Base-by-base conservation (phyloP, 345 rosid genomes). In the Syzygium jambos region DNA sequence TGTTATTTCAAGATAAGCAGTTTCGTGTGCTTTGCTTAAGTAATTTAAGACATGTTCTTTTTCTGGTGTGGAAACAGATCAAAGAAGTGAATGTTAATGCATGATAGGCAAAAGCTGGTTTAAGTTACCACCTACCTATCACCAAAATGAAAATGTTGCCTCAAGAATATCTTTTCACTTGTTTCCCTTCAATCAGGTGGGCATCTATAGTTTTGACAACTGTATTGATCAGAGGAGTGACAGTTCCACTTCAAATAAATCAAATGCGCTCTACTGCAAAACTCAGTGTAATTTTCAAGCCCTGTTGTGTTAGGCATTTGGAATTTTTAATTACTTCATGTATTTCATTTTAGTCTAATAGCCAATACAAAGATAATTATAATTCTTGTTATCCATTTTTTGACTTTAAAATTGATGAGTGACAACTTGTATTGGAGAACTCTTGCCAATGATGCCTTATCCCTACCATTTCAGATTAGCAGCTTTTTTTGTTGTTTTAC, bases 151-250 rank as follows among this genome's bases (percentile, higher is more conserved):
- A 68, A 68, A 68, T 68, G 46, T 68, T 65, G 46, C 78, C 78
- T 68, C 78, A 30, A 68, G 43, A 16, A 30, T 68, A 68, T 68
- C 78, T 68, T 30, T 12, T 68, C 11, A 68, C 78, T 68, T 68
- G 41, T 85, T 63, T n/a, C 55, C 46, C 86, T 57, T 55, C 53
- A 43, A 52, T n/a, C 86, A 93, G 94, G 94, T 93, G 93, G 94
- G 91, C 92, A n/a, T 91, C 93, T 21, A 90, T 93, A 87, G 93
- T 59, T 54, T 86, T 93, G 91, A 91, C 94, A 23, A 93, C 94
- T 84, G 68, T 93, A 84, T 27, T 91, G 51, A 93, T 93, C 54
- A 92, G 94, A 85, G 93, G 92, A 65, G 88, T 88, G 51, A 90
- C 92, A 34, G 52, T 93, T 89, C 94, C 94, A 9, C 85, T 91